phyloP scores from a whole-genome alignment of 2,329 filamentous ascomycete species.

The Scedosporium minutisporum region DNA sequence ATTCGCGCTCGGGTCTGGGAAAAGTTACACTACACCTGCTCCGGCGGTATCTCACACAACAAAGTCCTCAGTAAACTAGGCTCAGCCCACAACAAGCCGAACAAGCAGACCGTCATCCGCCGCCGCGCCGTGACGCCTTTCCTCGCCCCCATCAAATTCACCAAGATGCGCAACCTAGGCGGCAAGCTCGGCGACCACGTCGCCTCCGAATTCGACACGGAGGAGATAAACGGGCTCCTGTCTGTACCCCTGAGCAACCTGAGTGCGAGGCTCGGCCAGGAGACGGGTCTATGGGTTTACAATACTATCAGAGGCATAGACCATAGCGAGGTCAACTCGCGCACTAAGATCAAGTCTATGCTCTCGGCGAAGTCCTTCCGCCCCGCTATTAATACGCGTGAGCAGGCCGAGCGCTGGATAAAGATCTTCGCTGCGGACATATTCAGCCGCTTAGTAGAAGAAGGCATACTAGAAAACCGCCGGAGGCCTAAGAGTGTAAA shows the following conservation, averaged over 20 bases:
- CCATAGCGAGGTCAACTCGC: conserved; percentile 74
- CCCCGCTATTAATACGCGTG: conserved; percentile 66
- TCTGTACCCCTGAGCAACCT: conserved; percentile 64
- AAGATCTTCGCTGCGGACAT: conserved; percentile 89
- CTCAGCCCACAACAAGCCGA: conserved; percentile 85
- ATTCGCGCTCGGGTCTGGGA: conserved; percentile 61
- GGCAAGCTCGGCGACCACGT: conserved; percentile 89
- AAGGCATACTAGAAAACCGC: conserved; percentile 80
- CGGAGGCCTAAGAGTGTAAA: conserved; percentile 79
- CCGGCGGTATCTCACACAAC: conserved; percentile 78
- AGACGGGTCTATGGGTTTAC: conserved; percentile 79
- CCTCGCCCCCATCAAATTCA: conserved; percentile 78
- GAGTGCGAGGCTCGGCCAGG: conserved; percentile 69
- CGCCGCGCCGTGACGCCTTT: conserved; percentile 75
- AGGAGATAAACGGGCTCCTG: conserved; percentile 67
- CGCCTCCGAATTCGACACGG: conserved; percentile 69
- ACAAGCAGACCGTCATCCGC: conserved; percentile 87
- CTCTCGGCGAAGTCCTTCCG: conserved; percentile 91
- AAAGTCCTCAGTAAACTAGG: conserved; percentile 95
- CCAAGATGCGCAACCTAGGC: conserved; percentile 89
- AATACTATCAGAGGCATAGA: conserved; percentile 79
- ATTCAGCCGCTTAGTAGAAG: conserved; percentile 78
- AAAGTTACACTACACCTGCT: conserved; percentile 78
- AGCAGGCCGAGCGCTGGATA: conserved; percentile 78
- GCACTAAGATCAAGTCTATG: conserved; percentile 96